Percentiles rank a stretch among this genome's conserved stretches.
These are phyloP conservation scores for Rhizopogon vinicolor DNA, from an alignment of 768 basidiomycete species.

Conservation along the genomic window DNA sequence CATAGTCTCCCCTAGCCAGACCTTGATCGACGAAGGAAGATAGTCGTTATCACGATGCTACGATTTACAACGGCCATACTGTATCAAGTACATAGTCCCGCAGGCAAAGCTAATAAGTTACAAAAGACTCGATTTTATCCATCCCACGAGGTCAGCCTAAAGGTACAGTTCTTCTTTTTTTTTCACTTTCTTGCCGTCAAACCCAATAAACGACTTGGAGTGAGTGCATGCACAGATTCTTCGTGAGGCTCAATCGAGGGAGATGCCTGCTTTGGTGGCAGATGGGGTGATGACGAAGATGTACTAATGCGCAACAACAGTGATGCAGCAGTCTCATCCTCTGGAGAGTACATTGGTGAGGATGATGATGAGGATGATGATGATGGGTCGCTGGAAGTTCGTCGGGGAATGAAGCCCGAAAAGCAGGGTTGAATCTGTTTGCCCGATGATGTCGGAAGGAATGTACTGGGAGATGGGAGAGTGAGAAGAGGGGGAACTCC, in stretches of 20 bases:
- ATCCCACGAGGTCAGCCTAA: too few relatives aligned
- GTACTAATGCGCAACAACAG: conserved; percentile 60
- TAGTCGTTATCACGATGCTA: neutral
- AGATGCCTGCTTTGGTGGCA: neutral
- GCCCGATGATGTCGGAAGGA: conserved; percentile 7
- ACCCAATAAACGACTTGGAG: conserved; percentile 22
- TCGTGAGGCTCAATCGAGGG: neutral
- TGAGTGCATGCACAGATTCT: conserved; percentile 13
- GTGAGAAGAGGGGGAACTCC: conserved; percentile 38
- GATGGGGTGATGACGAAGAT: conserved; percentile 11
- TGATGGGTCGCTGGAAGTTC: conserved; percentile 16
- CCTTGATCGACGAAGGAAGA: too few relatives aligned
- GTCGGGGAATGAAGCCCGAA: conserved; percentile 17
- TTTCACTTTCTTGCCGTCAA: conserved; percentile 4
- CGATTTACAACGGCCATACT: neutral
- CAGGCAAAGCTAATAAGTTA: neutral
- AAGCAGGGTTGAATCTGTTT: conserved; percentile 16
- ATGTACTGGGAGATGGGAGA: conserved; percentile 29
- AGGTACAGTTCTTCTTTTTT: neutral
- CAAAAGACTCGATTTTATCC: neutral
- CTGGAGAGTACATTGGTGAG: conserved; percentile 34
- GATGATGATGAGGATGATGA: conserved; percentile 11
- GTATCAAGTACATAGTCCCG: neutral
- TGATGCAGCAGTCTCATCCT: conserved; percentile 69
- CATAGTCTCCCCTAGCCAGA: too few relatives aligned